These are phyloP conservation scores for Ceratobasidium theobromae DNA, from an alignment of 1,284 basidiomycete species.

Conservation along the genomic window DNA sequence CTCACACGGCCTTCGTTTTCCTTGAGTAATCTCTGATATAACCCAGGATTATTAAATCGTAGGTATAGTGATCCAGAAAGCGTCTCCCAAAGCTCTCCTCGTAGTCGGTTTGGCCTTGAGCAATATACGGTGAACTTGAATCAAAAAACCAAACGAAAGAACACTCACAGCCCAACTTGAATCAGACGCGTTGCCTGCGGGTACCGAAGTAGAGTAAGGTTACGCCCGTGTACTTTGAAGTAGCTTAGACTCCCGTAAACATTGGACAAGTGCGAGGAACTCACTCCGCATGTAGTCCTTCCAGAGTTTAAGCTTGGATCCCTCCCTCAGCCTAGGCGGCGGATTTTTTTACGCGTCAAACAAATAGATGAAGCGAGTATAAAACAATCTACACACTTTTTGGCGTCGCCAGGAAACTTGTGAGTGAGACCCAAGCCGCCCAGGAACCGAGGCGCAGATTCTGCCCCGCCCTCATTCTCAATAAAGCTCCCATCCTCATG, in stretches of 20 bases:
- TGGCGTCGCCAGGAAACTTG: conserved; percentile 92
- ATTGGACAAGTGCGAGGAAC: conserved; percentile 37
- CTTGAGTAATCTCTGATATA: conserved; percentile 78
- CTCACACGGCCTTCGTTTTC: conserved; percentile 80
- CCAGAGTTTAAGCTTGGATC: conserved; percentile 98
- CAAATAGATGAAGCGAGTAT: background rate
- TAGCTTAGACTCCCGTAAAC: background rate
- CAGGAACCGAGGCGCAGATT: conserved; percentile 66
- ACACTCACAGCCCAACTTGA: conserved; percentile 77
- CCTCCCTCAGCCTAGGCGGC: conserved; percentile 76
- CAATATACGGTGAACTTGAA: background rate
- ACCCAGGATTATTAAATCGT: conserved; percentile 84
- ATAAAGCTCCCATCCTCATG: conserved; percentile 66
- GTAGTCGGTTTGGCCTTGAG: conserved; percentile 76
- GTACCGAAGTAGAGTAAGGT: conserved; percentile 90
- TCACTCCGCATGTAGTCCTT: conserved; percentile 80
- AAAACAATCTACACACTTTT: conserved; percentile 61
- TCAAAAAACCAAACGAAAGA: background rate
- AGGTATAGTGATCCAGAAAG: conserved; percentile 92
- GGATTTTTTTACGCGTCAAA: background rate
- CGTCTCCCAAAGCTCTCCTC: conserved; percentile 99
- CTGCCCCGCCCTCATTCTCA: conserved; percentile 49
- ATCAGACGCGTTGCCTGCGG: conserved; percentile 95
- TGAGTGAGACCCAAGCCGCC: conserved; percentile 85
- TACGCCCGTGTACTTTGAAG: conserved; percentile 74